Base-by-base conservation (phyloP, 305 asterid species). In the Fraxinus platypoda region DNA sequence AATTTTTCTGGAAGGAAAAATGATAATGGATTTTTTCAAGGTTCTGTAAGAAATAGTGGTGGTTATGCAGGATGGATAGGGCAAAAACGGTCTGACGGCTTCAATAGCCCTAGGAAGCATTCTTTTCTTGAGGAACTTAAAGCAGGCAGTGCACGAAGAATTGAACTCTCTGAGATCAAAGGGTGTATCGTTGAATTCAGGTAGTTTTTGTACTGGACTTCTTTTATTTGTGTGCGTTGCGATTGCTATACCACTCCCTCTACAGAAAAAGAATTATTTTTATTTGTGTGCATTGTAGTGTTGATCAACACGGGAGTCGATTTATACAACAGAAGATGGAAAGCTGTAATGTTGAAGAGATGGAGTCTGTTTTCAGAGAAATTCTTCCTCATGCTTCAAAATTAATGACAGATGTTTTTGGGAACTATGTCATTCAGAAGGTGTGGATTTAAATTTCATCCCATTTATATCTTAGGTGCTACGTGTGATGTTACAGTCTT, bases 391-490 rank as follows among this genome's bases (percentile, higher is more conserved):
- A 91, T 89, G 95, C 95, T 85, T 82, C 95, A 25, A 93, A 87
- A 83, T 82, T 94, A 84, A 92, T 93, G 82, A 92, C 96, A 5
- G 98, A 94, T 83, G 97, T 94, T 83, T 94, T 93, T 75, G 98
- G 98, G 41, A 94, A 94, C 86, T 94, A 94, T 89, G 98, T 94
- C 74, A 91, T 94, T 83, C 98, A 94, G 88, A 94, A 94, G 98
- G 98, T 93, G 81, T 54, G 76, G 62, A 49, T 73, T 81, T 79
- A 19, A 70, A 79, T 77, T 64, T 80, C 64, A 70, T 77, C 71
- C 23, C 78, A 66, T 52, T 21, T 72, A 41, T 59, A 81, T 78
- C 59, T 8, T 72, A 72, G 13, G 25, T 43, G 64, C 28, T 74
- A 46, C 37, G 28, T 57, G 2, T 78, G 70, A 43, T 54, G 31